Evolutionary conservation across 1,284 basidiomycete genomes (phyloP).

Genomic region (Fomitopsis palustris): DNA sequence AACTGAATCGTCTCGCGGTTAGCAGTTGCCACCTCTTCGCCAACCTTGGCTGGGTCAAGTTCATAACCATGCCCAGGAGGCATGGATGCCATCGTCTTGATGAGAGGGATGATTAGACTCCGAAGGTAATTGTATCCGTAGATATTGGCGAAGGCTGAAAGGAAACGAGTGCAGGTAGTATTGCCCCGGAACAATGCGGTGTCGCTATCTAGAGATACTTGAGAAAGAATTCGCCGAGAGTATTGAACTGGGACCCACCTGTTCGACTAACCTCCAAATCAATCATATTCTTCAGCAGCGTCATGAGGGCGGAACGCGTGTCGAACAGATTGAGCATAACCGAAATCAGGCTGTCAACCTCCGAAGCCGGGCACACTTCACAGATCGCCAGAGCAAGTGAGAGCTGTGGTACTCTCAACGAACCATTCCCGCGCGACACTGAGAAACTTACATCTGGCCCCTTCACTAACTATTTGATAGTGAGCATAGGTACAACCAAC

Average conservation of each 20-base stretch:
- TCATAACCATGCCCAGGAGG: conserved; percentile 78
- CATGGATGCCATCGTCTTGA: conserved; percentile 70
- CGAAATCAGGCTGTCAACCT: conserved; percentile 82
- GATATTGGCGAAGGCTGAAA: conserved; percentile 81
- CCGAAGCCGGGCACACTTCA: conserved; percentile 74
- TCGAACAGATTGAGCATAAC: conserved; percentile 88
- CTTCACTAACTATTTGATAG: conserved; percentile 56
- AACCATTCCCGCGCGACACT: neutral
- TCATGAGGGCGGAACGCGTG: conserved; percentile 69
- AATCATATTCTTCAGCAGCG: conserved; percentile 78
- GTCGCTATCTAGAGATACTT: conserved; percentile 53
- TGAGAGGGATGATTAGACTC: conserved; percentile 70
- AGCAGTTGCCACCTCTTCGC: conserved; percentile 58
- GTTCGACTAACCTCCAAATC: conserved; percentile 80
- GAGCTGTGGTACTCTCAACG: conserved; percentile 42
- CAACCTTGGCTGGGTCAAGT: conserved; percentile 68
- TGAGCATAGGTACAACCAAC: neutral
- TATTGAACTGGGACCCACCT: conserved; percentile 38
- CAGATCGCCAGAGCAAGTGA: conserved; percentile 82
- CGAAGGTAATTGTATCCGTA: conserved; percentile 90
- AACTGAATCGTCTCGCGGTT: conserved; percentile 74
- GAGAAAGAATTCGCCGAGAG: neutral
- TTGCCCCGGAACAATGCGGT: conserved; percentile 83
- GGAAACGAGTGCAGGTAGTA: conserved; percentile 78
- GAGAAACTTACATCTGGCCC: conserved; percentile 58